Base-by-base conservation (phyloP, 1,139 yeast genomes). In the Saccharomyces pastorianus region DNA sequence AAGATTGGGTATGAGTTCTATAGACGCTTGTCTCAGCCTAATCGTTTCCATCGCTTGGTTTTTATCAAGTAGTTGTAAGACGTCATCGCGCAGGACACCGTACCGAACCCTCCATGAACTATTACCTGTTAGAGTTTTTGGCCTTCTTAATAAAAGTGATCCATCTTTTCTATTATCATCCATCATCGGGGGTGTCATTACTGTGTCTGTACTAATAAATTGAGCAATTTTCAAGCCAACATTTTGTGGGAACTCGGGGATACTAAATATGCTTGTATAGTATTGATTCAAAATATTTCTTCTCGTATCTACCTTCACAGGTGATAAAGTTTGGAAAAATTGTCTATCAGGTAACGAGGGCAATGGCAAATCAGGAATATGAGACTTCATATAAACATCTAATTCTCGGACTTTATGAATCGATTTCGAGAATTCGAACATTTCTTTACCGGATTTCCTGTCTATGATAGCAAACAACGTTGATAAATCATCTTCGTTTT, bases 341-440 rank as follows among this genome's bases (percentile, higher is more conserved):
- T 77, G 61, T 58, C 76, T 81, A 20, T 85, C 91, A 1, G 85
- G 88, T 53, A 81, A 64, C n/a, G 76, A 75, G 0, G 96, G 91
- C 44, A 87, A 70, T 20, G 85, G 78, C 61, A 80, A 83, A 44
- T 80, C 72, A 55, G 80, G 82, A 13, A 81, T 75, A 27, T 79
- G 62, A 4, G 73, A 74, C 54, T 87, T 72, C 6, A 86, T 72
- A 51, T 77, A 79, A 28, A 72, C 70, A 66, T 87, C 91, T 54
- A 88, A 76, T 13, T 76, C 75, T 6, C 71, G 59, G 29, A 88
- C 69, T 61, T 84, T 85, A 1, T 77, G 71, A 54, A 79, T 76
- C 2, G 83, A 73, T 64, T 89, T 88, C 28, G 83, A 72, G 52
- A 86, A 78, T 59, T 83, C 77, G 87, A 95, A 88, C 77, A 86